phyloP scores from a whole-genome alignment of 306 rosid species.

The Rosa multiflora region DNA sequence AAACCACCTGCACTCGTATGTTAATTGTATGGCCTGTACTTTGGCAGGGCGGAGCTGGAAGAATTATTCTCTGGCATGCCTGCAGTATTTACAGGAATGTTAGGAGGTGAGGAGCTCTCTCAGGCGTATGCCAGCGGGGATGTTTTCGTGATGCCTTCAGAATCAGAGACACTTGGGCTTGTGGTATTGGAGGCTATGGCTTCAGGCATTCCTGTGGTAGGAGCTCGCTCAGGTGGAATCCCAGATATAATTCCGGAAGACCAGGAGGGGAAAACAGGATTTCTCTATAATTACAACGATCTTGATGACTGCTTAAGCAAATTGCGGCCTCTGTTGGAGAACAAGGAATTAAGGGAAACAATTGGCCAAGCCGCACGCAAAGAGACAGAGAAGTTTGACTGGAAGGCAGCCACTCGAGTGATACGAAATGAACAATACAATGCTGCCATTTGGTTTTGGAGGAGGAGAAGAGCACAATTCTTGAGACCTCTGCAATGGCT shows the following conservation, averaged over 20 bases:
- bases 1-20: neutral
- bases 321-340: slow-evolving; percentile 60
- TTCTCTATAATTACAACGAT: slow-evolving; percentile 66
- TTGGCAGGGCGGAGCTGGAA: slow-evolving; percentile 82
- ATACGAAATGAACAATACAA: slow-evolving; percentile 88
- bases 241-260: slow-evolving; percentile 90
- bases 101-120: slow-evolving; percentile 91
- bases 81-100: slow-evolving; percentile 91
- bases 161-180: slow-evolving; percentile 93
- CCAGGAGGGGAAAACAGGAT: slow-evolving; percentile 79
- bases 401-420: slow-evolving; percentile 83
- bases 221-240: slow-evolving; percentile 91
- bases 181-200: slow-evolving; percentile 98
- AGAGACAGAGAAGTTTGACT: slow-evolving; percentile 90
- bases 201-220: slow-evolving; percentile 94
- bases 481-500: slow-evolving; percentile 81
- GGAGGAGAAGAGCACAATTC: slow-evolving; percentile 70
- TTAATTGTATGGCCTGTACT: slow-evolving; percentile 18
- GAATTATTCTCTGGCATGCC: slow-evolving; percentile 89
- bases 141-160: slow-evolving; percentile 94
- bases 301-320: slow-evolving; percentile 84
- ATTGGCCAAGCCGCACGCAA: slow-evolving; percentile 78
- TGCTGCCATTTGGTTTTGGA: slow-evolving; percentile 99
- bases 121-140: slow-evolving; percentile 96
- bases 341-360: slow-evolving; percentile 64